phyloP scores from a whole-genome alignment of 2,329 filamentous ascomycete species.

The Botrytis aclada region DNA sequence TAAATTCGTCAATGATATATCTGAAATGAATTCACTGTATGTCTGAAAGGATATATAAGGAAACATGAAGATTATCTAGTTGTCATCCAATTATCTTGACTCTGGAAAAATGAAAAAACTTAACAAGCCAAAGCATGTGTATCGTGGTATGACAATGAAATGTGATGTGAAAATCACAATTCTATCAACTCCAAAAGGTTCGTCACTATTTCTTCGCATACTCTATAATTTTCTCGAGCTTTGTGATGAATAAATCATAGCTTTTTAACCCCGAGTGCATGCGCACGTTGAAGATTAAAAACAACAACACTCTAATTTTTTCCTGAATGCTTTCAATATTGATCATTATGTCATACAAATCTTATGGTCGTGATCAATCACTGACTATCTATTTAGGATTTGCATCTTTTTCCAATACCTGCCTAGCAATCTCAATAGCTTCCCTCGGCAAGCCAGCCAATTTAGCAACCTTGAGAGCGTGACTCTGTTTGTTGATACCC shows the following conservation, averaged over 20 bases:
- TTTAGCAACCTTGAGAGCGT: conserved; percentile 91
- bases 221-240: conserved; percentile 21
- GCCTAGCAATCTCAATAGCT: conserved; percentile 63
- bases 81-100: conserved; percentile 29
- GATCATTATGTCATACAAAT: conserved; percentile 46
- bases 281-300: conserved; percentile 40
- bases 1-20: conserved; percentile 41
- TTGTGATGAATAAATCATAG: conserved; percentile 40
- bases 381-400: conserved; percentile 55
- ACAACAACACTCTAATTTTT: conserved; percentile 44
- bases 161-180: conserved; percentile 18
- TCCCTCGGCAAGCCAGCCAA: conserved; percentile 77
- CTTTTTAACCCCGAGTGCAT: conserved; percentile 43
- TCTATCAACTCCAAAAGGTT: conserved; percentile 26
- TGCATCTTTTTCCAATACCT: conserved; percentile 31
- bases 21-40: conserved; percentile 28
- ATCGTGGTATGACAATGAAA: conserved; percentile 18
- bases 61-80: conserved; percentile 30
- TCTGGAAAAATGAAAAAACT: conserved; percentile 29
- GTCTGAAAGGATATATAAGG: conserved; percentile 24
- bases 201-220: conserved; percentile 25
- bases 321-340: conserved; percentile 36
- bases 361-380: conserved; percentile 32
- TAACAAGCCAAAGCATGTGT: conserved; percentile 21
- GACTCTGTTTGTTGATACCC: conserved; percentile 82